A percentile compares a stretch with the other conserved stretches of the same genome.
These are phyloP conservation scores for Pseudopediastrum boryanum DNA, from an alignment of 139 green algal species.

Conservation along the genomic window DNA sequence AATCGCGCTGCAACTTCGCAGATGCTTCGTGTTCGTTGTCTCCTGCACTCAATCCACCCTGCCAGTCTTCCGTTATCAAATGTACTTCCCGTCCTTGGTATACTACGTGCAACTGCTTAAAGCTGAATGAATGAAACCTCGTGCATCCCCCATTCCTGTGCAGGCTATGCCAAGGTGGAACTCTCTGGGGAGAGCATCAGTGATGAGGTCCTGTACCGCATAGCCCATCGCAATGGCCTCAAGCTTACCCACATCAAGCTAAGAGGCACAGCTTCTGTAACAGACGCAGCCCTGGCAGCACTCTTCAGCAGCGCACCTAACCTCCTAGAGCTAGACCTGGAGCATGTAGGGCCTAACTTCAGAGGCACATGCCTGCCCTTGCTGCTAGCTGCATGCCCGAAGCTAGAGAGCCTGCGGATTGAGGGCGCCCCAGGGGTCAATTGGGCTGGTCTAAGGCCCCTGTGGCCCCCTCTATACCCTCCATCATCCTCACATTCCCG, in stretches of 20 bases:
- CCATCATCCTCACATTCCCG: too few species aligned
- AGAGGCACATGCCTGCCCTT: constrained; percentile 50
- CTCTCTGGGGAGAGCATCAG: constrained; percentile 55
- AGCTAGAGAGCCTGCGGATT: constrained; percentile 49
- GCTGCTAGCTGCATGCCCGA: constrained; percentile 45
- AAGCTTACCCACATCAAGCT: constrained; percentile 43
- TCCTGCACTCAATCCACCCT: not conserved
- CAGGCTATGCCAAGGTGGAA: constrained; percentile 57
- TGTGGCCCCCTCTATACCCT: too few species aligned
- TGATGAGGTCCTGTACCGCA: constrained; percentile 45
- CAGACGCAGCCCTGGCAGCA: constrained; percentile 45
- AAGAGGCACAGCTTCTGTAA: constrained; percentile 28
- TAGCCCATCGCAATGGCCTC: constrained; percentile 30
- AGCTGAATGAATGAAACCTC: not conserved
- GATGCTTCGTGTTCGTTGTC: not conserved
- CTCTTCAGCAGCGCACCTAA: constrained; percentile 24
- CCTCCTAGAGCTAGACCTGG: constrained; percentile 45
- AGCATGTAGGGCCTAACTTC: constrained; percentile 33
- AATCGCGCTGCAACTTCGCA: too few species aligned
- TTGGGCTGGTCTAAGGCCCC: constrained; percentile 40
- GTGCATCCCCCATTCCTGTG: not conserved
- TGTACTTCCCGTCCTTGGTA: too few species aligned
- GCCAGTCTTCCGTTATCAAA: too few species aligned
- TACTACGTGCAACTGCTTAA: not conserved
- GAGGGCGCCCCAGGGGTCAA: constrained; percentile 45